Conservation (phyloP, 352 stramenopile species). For the Globisporangium megalacanthum region DNA sequence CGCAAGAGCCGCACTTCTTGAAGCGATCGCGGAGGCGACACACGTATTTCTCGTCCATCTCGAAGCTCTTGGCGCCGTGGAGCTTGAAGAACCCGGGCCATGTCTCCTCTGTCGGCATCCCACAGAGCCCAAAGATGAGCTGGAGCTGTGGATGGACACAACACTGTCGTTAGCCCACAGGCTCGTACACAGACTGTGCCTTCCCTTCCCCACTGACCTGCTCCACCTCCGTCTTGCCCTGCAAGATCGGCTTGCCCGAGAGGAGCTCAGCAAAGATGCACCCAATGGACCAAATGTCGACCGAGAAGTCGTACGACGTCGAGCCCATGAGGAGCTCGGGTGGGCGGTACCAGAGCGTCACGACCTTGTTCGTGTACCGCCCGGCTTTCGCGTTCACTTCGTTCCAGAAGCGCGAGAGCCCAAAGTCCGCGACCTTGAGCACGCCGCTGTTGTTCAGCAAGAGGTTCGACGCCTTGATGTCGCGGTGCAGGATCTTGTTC, state of each 20-base stretch:
- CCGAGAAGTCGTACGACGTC: conserved; percentile 88
- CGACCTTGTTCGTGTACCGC: conserved; percentile 93
- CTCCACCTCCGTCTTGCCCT: conserved; percentile 79
- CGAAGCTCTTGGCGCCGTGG: conserved; percentile 54
- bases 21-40: conserved; percentile 67
- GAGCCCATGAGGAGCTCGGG: conserved; percentile 91
- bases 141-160: conserved; percentile 44
- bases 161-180: background rate
- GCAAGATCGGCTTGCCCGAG: conserved; percentile 73
- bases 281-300: conserved; percentile 95
- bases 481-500: conserved; percentile 84
- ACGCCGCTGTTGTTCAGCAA: conserved; percentile 81
- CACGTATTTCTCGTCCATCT: conserved; percentile 76
- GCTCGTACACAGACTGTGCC: no score
- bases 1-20: conserved; percentile 50
- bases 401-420: conserved; percentile 80
- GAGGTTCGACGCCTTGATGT: conserved; percentile 86
- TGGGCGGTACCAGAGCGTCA: conserved; percentile 93
- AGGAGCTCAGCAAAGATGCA: conserved; percentile 82
- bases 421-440: conserved; percentile 83
- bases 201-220: conserved; percentile 42
- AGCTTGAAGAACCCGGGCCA: conserved; percentile 80
- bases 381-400: conserved; percentile 80
- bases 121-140: conserved; percentile 73
- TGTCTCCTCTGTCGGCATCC: conserved; percentile 71